Evolutionary conservation across 352 stramenopile genomes (phyloP).

Genomic region (Pythium brassicae): DNA sequence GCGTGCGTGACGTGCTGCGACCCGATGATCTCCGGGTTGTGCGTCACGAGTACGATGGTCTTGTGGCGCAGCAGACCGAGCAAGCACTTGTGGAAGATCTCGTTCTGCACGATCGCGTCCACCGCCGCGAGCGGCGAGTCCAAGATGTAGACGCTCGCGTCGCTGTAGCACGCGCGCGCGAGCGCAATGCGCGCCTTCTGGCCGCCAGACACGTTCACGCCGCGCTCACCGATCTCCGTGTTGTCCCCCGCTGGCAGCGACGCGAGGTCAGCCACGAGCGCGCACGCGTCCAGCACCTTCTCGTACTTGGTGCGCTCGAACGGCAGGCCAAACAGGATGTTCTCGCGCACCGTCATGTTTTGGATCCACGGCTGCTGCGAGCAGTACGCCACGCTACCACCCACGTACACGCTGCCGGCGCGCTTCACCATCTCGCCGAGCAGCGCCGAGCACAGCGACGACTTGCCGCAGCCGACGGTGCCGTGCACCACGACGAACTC

Average conservation of each 20-base stretch:
- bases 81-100: too few relatives aligned
- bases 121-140: too few relatives aligned
- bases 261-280: conserved; percentile 47
- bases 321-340: conserved; percentile 91
- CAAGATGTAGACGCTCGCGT: conserved; percentile 30
- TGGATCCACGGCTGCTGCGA: conserved; percentile 93
- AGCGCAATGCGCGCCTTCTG: conserved; percentile 46
- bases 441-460: conserved; percentile 87
- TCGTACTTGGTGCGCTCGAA: conserved; percentile 38
- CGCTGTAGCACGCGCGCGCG: conserved; percentile 52
- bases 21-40: conserved; percentile 59
- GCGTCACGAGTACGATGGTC: conserved; percentile 71
- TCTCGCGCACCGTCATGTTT: conserved; percentile 92
- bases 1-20: conserved; percentile 19
- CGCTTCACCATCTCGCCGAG: conserved; percentile 87
- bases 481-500: conserved; percentile 88
- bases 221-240: conserved; percentile 35
- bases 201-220: conserved; percentile 32
- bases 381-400: conserved; percentile 55
- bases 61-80: too few relatives aligned
- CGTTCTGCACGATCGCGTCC: too few relatives aligned
- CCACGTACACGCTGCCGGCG: conserved; percentile 11
- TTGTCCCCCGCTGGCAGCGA: conserved; percentile 55
- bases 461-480: conserved; percentile 89
- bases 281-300: conserved; percentile 43